Conservation (phyloP, 1,139 yeast genomes). For the Dujonia santamariae region DNA sequence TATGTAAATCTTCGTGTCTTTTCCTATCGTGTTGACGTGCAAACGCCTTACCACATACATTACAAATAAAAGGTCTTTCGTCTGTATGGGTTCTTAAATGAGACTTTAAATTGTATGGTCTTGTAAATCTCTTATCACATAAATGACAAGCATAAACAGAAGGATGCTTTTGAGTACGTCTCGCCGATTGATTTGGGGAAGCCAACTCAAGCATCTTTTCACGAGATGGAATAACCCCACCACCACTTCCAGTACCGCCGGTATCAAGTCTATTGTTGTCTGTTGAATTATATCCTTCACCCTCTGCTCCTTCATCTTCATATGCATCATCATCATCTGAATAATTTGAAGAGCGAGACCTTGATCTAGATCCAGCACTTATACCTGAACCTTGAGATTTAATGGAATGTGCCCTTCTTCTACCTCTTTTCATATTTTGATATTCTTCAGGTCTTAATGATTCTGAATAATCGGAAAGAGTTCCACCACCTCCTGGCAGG, state of each 20-base stretch:
- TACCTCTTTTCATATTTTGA: constrained; percentile 29
- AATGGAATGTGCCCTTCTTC: constrained; percentile 27
- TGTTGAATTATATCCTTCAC: constrained; percentile 13
- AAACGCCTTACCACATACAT: constrained; percentile 88
- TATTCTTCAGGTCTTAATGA: constrained; percentile 36
- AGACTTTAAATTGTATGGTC: constrained; percentile 90
- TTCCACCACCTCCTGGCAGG: constrained; percentile 11
- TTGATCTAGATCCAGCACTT: constrained; percentile 15
- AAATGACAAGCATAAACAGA: constrained; percentile 77
- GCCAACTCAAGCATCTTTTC: constrained; percentile 67
- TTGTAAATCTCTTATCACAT: constrained; percentile 83
- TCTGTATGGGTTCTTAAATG: constrained; percentile 93
- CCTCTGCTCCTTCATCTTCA: constrained; percentile 13
- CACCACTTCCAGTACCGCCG: constrained; percentile 1
- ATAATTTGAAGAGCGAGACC: constrained; percentile 9
- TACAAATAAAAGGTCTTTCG: constrained; percentile 86
- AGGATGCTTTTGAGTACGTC: constrained; percentile 71
- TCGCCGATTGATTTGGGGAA: constrained; percentile 45
- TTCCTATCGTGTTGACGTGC: constrained; percentile 95
- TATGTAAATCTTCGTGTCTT: constrained; percentile 89
- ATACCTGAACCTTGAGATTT: constrained; percentile 16
- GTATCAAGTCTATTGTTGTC: background rate
- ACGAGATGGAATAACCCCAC: constrained; percentile 28
- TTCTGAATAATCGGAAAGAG: constrained; percentile 13
- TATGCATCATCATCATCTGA: constrained; percentile 10